Base-by-base conservation (phyloP, 768 basidiomycete genomes). In the Tricholoma bakamatsutake region DNA sequence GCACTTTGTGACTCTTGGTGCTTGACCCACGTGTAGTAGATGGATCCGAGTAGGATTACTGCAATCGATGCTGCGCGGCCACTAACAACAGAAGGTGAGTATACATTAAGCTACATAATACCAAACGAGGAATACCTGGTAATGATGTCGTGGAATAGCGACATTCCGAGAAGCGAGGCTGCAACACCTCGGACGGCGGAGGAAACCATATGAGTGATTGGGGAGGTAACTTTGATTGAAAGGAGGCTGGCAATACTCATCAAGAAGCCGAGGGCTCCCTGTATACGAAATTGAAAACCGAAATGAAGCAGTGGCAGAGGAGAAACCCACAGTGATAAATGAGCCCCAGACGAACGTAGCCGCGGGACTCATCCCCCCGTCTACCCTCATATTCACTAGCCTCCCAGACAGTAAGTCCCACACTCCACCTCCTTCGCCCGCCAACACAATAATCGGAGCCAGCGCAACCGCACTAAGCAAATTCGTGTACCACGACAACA, bases 181-280 rank as follows among this genome's bases (percentile, higher is more conserved):
- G 93, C 85, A 27, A 98, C 95, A 15, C 96, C 94, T 53, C 95
- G 88, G 4, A 96, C 92, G 17, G 96, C 95, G 10, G 93, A 93
- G 3, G 93, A 95, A 27, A 97, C 76, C 95, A 98, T 98, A 70
- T 98, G 95, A 2, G 95, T 95, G 67, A 98, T 93, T 12, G 95
- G 95, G 1, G 93, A 96, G 7, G 95, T 98, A 58, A 98, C 90
- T 70, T 98, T 95, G 77, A 98, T 97, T 24, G 91, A 94, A 30
- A 98, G 78, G 58, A 95, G 74, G 59, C 90, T 92, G 9, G 95
- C 94, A 53, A 98, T 82, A 72, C 89, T 92, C 83, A 98, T 97
- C 62, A 95, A 73, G 80, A 97, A 98, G 9, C 95, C 95, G 52
- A 97, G 73, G 15, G 80, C 73, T 31, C 94, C 94, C 90, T 93